phyloP scores from a whole-genome alignment of 768 basidiomycete species.

The Mycena rebaudengoi region DNA sequence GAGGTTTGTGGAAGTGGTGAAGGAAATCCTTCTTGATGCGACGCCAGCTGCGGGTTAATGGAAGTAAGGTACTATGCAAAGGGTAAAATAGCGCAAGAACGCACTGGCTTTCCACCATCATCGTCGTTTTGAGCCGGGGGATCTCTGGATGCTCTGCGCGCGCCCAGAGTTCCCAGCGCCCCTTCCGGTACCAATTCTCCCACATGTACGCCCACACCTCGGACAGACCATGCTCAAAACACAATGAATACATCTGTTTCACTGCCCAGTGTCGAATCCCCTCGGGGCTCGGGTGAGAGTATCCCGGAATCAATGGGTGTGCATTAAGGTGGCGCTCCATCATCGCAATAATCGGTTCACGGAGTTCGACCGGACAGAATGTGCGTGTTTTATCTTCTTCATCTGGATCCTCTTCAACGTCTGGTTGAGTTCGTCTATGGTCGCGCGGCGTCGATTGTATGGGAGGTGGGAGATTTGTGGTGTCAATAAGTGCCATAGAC shows the following conservation, averaged over 20 bases:
- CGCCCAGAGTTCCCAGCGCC: conserved; percentile 40
- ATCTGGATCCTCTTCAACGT: not conserved
- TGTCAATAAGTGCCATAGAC: not conserved
- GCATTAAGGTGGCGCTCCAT: conserved; percentile 31
- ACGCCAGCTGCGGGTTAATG: conserved; percentile 35
- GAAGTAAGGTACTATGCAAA: not conserved
- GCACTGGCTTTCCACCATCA: conserved; percentile 38
- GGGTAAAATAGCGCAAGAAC: conserved; percentile 1
- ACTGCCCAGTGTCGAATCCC: conserved; percentile 35
- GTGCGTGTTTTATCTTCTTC: conserved; percentile 22
- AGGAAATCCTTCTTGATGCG: conserved; percentile 41
- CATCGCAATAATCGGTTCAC: conserved; percentile 18
- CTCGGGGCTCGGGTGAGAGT: conserved; percentile 24
- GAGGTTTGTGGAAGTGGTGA: conserved; percentile 20
- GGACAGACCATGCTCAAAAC: conserved; percentile 24
- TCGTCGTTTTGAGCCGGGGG: conserved; percentile 36
- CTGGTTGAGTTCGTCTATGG: not conserved
- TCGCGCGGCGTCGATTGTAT: accelerated
- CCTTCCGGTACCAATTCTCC: conserved; percentile 28
- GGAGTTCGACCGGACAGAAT: conserved; percentile 29
- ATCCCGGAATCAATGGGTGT: conserved; percentile 35
- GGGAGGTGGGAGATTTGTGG: not conserved
- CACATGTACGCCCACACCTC: conserved; percentile 35
- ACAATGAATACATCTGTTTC: conserved; percentile 32
- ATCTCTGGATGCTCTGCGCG: conserved; percentile 24